Evolutionary conservation across 176 grass and related monocot genomes (phyloP), one percentile per base, ranked within the genome.

Genomic region (Metroxylon sagu): DNA sequence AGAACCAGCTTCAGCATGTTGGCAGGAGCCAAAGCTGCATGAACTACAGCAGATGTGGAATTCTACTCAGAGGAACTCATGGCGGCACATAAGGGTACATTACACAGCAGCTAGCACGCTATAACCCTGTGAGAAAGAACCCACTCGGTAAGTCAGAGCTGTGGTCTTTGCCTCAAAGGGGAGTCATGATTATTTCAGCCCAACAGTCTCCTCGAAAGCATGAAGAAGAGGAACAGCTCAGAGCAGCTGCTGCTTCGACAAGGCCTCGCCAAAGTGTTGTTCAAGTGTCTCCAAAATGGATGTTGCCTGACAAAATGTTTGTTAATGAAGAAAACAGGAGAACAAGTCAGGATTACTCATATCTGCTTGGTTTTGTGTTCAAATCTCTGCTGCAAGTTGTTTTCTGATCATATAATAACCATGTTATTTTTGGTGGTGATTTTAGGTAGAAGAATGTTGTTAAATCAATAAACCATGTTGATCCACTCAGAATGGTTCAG

Each of bases 11-110:
- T 18, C 70, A 87, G 73, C 86, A 84, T 30, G 80, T 90, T 0
- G 83, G 83, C 14, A 87, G 91, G 80, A 90, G 83, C 84, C 80
- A 87, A 53, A 95, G 91, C 6, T 95, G 91, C 48, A 80, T 87
- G 14, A 72, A 70, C 21, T 90, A 87, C 69, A 71, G 50, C 31
- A 82, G 91, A 71, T 90, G 86, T 90, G 86, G 83, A 82, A 59
- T 62, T 90, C 83, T 61, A 68, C 52, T 3, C n/a, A 15, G 29
- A 84, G 77, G 53, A 82, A 60, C 19, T 67, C 75, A 4, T n/a
- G n/a, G 68, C 35, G 1, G 30, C 73, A 14, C 64, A 68, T 10
- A 82, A 81, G 3, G 64, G 57, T 50, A 57, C 76, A 30, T 71
- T 82, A 17, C 76, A 83, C 76, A 83, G 61, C 90, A 90, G 70